A percentile compares a stretch with the other conserved stretches of the same genome.
Conservation (phyloP, 202 grass and related monocot genomes). For the Eragrostis tef region DNA sequence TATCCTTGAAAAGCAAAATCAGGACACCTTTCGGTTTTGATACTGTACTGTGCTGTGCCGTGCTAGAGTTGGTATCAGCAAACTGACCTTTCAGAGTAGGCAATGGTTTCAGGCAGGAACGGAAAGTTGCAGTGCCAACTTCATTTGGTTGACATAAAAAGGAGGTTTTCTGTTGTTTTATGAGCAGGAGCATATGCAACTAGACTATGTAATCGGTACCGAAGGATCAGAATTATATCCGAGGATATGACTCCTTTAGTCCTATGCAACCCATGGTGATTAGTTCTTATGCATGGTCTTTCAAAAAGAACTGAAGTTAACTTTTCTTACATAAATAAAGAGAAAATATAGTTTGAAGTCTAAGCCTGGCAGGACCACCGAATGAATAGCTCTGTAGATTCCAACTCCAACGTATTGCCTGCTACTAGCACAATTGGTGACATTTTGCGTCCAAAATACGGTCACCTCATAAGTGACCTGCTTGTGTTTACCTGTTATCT, state of each 20-base stretch:
- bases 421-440: not conserved
- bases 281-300: not conserved
- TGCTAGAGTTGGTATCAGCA: conserved; percentile 19
- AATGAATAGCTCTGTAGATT: not conserved
- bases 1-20: conserved; percentile 26
- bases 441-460: not conserved
- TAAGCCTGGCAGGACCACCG: not conserved
- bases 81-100: conserved; percentile 35
- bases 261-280: not conserved
- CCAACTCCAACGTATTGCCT: not conserved
- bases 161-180: conserved; percentile 5
- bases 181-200: not conserved
- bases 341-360: not conserved
- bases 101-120: conserved; percentile 21
- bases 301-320: too few species aligned
- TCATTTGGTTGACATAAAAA: conserved; percentile 21
- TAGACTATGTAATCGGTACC: not conserved
- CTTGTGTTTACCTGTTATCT: not conserved
- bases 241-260: too few species aligned
- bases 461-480: not conserved
- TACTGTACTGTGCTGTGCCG: conserved; percentile 30
- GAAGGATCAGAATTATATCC: not conserved
- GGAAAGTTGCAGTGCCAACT: conserved; percentile 6
- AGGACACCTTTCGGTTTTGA: conserved; percentile 50
- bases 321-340: too few species aligned